Evolutionary conservation across 2,329 filamentous ascomycete genomes (phyloP).

Genomic region (Talaromyces albobiverticillius): DNA sequence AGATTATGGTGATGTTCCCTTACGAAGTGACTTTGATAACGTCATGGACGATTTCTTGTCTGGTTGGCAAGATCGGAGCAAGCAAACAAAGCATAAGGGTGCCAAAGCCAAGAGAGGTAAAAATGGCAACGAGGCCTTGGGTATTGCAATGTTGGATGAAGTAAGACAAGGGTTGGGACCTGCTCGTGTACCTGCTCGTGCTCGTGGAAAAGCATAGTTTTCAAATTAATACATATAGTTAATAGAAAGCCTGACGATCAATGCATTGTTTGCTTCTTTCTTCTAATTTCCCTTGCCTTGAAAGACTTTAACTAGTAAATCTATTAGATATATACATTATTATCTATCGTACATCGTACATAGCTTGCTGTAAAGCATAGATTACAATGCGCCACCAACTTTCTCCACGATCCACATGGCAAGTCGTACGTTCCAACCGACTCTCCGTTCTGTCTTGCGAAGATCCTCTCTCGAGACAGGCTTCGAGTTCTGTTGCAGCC

Average conservation of each 20-base stretch:
- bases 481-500: slow-evolving; percentile 72
- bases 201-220: slow-evolving; percentile 27
- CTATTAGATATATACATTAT: slow-evolving; percentile 14
- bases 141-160: slow-evolving; percentile 87
- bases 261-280: slow-evolving; percentile 18
- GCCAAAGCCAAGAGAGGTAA: slow-evolving; percentile 62
- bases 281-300: not conserved
- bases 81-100: slow-evolving; percentile 42
- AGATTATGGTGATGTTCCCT: slow-evolving; percentile 46
- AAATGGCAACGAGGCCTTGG: slow-evolving; percentile 75
- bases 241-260: slow-evolving; percentile 18
- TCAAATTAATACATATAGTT: slow-evolving; percentile 3
- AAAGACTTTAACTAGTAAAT: not conserved
- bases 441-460: slow-evolving; percentile 74
- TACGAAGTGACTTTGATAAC: slow-evolving; percentile 76
- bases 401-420: slow-evolving; percentile 92
- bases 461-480: slow-evolving; percentile 74
- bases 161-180: slow-evolving; percentile 77
- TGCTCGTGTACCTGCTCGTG: slow-evolving; percentile 54
- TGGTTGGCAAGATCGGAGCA: slow-evolving; percentile 48
- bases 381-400: slow-evolving; percentile 79
- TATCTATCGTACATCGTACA: slow-evolving; percentile 12
- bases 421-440: slow-evolving; percentile 77
- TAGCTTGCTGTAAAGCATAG: not conserved
- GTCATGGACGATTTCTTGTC: slow-evolving; percentile 93